Conservation (phyloP, 2,329 filamentous ascomycete genomes). For the Hypoxylon sp. region DNA sequence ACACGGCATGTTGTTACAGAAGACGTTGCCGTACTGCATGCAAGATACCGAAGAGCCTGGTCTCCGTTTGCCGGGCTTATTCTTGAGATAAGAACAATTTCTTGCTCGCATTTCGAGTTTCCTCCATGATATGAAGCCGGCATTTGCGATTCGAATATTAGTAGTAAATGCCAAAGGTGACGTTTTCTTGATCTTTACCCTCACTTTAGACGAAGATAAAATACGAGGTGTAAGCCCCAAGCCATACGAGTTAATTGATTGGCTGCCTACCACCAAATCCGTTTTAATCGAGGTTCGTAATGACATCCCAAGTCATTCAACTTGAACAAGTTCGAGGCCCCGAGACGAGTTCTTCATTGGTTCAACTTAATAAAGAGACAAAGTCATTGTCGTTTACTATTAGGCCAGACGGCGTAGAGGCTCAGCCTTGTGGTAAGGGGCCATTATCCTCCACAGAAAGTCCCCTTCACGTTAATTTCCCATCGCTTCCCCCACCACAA, state of each 20-base stretch:
- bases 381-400: background rate
- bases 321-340: background rate
- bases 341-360: background rate
- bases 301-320: background rate
- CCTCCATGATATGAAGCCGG: slow-evolving; percentile 1
- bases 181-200: background rate
- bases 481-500: background rate
- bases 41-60: slow-evolving; percentile 1
- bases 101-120: background rate
- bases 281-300: background rate
- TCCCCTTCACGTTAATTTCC: background rate
- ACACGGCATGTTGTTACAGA: slow-evolving; percentile 24
- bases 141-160: background rate
- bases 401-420: background rate
- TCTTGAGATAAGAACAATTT: background rate
- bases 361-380: background rate
- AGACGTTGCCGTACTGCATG: slow-evolving; percentile 18
- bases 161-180: background rate
- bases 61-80: slow-evolving; percentile 7
- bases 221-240: background rate
- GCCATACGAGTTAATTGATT: background rate
- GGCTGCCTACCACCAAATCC: background rate
- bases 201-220: background rate
- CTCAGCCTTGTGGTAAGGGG: background rate
- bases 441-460: background rate